phyloP scores from a whole-genome alignment of 1,139 yeast species.

The Nakaseomyces bracarensis region DNA sequence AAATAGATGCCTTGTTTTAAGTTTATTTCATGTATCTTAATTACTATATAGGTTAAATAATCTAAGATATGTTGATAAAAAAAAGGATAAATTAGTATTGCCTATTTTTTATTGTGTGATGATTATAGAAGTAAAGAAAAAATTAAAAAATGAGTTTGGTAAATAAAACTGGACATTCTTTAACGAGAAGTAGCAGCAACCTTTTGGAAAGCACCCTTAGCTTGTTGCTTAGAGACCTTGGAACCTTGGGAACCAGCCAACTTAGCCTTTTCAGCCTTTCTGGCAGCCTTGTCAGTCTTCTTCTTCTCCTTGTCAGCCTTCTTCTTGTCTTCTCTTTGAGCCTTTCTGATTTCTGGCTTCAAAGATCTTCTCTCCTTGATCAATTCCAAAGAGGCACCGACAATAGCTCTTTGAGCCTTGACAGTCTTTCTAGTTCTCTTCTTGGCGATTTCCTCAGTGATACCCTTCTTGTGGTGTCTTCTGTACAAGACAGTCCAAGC shows the following conservation, averaged over 20 bases:
- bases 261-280: slow-evolving; percentile 92
- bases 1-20: no score
- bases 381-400: slow-evolving; percentile 97
- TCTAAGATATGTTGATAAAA: not conserved
- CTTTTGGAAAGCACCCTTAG: slow-evolving; percentile 93
- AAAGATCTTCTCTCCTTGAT: slow-evolving; percentile 95
- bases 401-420: slow-evolving; percentile 98
- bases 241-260: slow-evolving; percentile 64
- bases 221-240: slow-evolving; percentile 74
- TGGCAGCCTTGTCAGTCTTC: slow-evolving; percentile 87
- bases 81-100: not conserved
- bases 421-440: slow-evolving; percentile 96
- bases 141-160: slow-evolving; percentile 10
- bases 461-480: slow-evolving; percentile 99
- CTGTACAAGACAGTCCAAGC: slow-evolving; percentile 99
- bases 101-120: slow-evolving; percentile 7
- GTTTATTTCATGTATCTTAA: not conserved
- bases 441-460: slow-evolving; percentile 95
- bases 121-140: slow-evolving; percentile 7
- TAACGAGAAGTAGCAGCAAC: slow-evolving; percentile 96
- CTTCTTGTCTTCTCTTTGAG: slow-evolving; percentile 87
- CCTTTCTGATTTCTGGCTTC: slow-evolving; percentile 97
- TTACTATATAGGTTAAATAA: not conserved
- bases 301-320: slow-evolving; percentile 92
- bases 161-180: slow-evolving; percentile 24